These are phyloP conservation scores for Fusarium vanettenii DNA, from an alignment of 2,329 filamentous ascomycete species.

Conservation along the genomic window DNA sequence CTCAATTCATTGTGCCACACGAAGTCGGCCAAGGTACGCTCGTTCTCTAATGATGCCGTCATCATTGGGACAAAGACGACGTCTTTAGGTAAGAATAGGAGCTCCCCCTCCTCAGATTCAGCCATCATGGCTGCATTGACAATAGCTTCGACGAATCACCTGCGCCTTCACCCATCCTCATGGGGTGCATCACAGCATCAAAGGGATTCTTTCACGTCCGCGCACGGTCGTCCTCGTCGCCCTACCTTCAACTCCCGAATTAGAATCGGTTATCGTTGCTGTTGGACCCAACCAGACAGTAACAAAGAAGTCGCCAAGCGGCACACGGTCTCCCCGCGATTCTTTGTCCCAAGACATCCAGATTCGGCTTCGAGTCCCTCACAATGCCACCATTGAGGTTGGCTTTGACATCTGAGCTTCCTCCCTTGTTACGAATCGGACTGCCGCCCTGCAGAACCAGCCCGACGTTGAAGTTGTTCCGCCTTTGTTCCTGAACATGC, in stretches of 20 bases:
- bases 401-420: background rate
- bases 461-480: background rate
- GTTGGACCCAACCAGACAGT: background rate
- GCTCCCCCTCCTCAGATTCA: background rate
- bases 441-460: background rate
- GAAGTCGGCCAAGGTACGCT: background rate
- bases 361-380: constrained; percentile 12
- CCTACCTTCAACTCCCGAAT: constrained; percentile 17
- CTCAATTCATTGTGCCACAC: constrained; percentile 16
- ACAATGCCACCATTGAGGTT: constrained; percentile 23
- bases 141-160: constrained; percentile 21
- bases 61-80: constrained; percentile 26
- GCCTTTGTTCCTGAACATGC: constrained; percentile 37
- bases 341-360: constrained; percentile 25
- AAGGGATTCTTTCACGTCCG: constrained; percentile 15
- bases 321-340: constrained; percentile 12
- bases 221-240: constrained; percentile 1
- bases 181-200: constrained; percentile 13
- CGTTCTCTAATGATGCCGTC: background rate
- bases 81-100: background rate
- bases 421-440: constrained; percentile 1
- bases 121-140: constrained; percentile 20
- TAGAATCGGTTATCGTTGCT: background rate
- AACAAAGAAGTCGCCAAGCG: constrained; percentile 35
- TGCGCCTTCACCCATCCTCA: constrained; percentile 9